A percentile compares a stretch with the other conserved stretches of the same genome.
phyloP scores from a whole-genome alignment of 2,329 filamentous ascomycete genomes.

The Colletotrichum camelliae region DNA sequence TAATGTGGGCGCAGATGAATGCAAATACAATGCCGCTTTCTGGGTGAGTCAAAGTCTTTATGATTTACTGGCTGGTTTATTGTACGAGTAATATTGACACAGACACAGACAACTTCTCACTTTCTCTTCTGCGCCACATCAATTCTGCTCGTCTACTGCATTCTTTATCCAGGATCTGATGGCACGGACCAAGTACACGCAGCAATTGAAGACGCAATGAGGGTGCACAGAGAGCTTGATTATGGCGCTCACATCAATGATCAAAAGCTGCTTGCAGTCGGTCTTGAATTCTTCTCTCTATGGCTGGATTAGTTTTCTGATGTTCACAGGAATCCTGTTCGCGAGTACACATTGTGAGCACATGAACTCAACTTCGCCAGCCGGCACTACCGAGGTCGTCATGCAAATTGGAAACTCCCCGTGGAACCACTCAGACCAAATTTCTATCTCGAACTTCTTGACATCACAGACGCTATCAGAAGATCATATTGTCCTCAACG shows the following conservation, averaged over 20 bases:
- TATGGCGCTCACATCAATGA: neutral
- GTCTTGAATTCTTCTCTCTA: neutral
- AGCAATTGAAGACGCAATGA: neutral
- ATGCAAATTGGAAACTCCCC: neutral
- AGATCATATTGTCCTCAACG: neutral
- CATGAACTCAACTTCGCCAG: neutral
- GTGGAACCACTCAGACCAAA: neutral
- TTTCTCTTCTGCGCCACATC: neutral
- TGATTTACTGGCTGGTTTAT: neutral
- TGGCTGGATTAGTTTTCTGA: neutral
- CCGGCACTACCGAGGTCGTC: neutral
- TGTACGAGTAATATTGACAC: neutral
- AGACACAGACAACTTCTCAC: neutral
- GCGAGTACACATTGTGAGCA: neutral
- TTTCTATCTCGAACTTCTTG: neutral
- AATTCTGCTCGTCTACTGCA: neutral
- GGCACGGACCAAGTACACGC: neutral
- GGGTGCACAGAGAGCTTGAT: neutral
- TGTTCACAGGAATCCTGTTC: neutral
- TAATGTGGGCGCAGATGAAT: neutral
- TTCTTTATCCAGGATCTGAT: neutral
- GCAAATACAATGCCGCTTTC: neutral
- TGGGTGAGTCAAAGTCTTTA: neutral
- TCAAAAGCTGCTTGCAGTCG: neutral
- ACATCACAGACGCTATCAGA: neutral